Evolutionary conservation across 1,139 yeast species (phyloP), one percentile per base, ranked within the genome.

Genomic region (Suhomyces yuchorum): DNA sequence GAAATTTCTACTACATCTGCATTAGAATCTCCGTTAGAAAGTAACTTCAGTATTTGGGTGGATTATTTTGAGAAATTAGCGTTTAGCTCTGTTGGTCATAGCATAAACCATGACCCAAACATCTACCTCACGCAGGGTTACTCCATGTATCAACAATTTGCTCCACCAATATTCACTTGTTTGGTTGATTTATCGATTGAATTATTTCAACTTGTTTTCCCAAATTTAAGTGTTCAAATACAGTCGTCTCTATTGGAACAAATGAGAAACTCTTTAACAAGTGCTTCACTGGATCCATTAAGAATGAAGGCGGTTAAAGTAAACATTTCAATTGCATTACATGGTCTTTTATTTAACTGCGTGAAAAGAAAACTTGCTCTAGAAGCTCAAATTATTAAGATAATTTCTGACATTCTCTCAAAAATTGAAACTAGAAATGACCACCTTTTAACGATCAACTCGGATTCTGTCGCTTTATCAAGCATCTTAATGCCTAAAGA

Each of bases 221-320:
- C 96, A 0, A 73, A 77, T 51, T 78, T 93, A 56, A 81, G 92
- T n/a, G 67, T 81, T 8, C 88, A 90, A 53, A 87, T 93, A 48
- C 97, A 93, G 60, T 85, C 87, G 49, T 90, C 97, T 1, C 75
- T 93, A 33, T 66, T 93, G 41, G 98, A 92, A 56, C 91, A 86
- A 51, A 69, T 93, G 52, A 77, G 92, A 56, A 73, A 84, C 3
- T 80, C 85, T 7, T 54, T 73, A 15, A 65, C 68, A 2, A 59
- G 72, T 1, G 59, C 60, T 32, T 49, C 61, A 1, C 53, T 62
- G 17, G 75, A 70, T 45, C 69, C 71, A 0, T 55, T 70, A 28
- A 58, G 80, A 44, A 56, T 57, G 26, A 63, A 70, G 63, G 89
- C 93, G 0, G 72, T 85, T 9, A 66, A 77, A 7, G 72, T 85